phyloP scores from a whole-genome alignment of 805 yeast species.

The Wickerhamiella qilinensis region DNA sequence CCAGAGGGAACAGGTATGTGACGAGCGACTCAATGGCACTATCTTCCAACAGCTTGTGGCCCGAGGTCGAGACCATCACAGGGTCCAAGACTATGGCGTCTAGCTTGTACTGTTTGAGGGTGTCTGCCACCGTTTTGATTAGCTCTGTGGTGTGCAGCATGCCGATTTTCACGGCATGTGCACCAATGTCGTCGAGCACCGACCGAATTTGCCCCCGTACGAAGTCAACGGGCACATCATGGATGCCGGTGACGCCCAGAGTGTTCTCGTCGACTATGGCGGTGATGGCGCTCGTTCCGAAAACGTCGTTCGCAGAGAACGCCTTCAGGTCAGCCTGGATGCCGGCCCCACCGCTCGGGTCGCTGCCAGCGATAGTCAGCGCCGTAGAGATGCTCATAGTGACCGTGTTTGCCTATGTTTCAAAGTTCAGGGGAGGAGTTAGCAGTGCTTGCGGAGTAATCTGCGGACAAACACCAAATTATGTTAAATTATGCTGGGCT shows the following conservation, averaged over 20 bases:
- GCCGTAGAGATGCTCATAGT: no score
- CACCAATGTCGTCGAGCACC: constrained; percentile 42
- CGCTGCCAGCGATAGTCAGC: constrained; percentile 41
- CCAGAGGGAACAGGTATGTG: constrained; percentile 29
- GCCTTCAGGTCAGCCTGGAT: constrained; percentile 81
- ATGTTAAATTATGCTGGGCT: no score
- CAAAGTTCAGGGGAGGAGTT: no score
- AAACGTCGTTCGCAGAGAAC: constrained; percentile 55
- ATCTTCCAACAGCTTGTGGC: no score
- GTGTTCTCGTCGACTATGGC: constrained; percentile 75
- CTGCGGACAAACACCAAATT: no score
- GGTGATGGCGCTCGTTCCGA: constrained; percentile 60
- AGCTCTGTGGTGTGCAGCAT: constrained; percentile 44
- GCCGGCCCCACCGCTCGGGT: constrained; percentile 83
- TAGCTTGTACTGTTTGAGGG: constrained; percentile 18
- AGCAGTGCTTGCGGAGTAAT: no score
- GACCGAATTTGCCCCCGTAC: constrained; percentile 35
- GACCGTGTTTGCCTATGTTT: no score
- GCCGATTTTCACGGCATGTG: constrained; percentile 65
- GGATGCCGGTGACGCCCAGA: constrained; percentile 11
- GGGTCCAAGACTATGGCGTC: constrained; percentile 34
- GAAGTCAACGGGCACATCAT: constrained; percentile 17
- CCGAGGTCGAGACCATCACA: constrained; percentile 71
- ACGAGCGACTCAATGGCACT: no score
- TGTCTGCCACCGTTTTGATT: constrained; percentile 29